Conservation (phyloP, 371 early-diverging fungal genomes). For the Mucor irregularis region DNA sequence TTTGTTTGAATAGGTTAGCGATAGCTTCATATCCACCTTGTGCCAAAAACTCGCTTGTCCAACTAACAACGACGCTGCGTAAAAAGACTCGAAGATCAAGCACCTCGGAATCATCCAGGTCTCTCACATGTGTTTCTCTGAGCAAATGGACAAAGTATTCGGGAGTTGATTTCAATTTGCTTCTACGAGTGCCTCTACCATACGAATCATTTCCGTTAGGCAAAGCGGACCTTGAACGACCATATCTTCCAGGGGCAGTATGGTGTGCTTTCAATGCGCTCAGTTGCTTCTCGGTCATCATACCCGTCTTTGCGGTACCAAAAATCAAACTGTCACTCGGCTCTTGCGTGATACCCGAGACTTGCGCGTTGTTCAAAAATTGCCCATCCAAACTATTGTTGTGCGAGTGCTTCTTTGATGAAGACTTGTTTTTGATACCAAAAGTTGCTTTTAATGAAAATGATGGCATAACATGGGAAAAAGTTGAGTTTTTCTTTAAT, state of each 20-base stretch:
- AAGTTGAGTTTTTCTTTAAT: conserved; percentile 37
- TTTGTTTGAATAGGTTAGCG: conserved; percentile 38
- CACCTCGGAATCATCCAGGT: conserved; percentile 39
- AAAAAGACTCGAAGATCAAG: conserved; percentile 44
- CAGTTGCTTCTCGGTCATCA: too few relatives aligned
- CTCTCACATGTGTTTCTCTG: conserved; percentile 31
- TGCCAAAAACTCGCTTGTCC: conserved; percentile 51
- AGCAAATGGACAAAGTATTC: conserved; percentile 39
- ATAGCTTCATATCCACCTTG: conserved; percentile 47
- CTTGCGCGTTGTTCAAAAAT: too few relatives aligned
- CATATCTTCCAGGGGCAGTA: conserved; percentile 22
- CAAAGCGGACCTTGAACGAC: conserved; percentile 14
- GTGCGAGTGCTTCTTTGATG: background rate
- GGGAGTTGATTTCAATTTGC: conserved; percentile 34
- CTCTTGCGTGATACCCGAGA: too few relatives aligned
- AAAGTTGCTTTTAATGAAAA: conserved; percentile 32
- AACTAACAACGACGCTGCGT: conserved; percentile 47
- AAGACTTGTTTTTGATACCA: conserved; percentile 21
- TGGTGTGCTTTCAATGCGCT: conserved; percentile 4
- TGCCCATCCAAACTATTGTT: background rate
- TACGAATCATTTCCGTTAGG: conserved; percentile 10
- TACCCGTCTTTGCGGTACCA: too few relatives aligned
- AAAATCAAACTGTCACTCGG: too few relatives aligned
- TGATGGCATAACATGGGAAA: conserved; percentile 23
- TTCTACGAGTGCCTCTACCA: conserved; percentile 11